phyloP scores from a whole-genome alignment of 1,284 basidiomycete genomes.

The Apiotrichum laibachii region DNA sequence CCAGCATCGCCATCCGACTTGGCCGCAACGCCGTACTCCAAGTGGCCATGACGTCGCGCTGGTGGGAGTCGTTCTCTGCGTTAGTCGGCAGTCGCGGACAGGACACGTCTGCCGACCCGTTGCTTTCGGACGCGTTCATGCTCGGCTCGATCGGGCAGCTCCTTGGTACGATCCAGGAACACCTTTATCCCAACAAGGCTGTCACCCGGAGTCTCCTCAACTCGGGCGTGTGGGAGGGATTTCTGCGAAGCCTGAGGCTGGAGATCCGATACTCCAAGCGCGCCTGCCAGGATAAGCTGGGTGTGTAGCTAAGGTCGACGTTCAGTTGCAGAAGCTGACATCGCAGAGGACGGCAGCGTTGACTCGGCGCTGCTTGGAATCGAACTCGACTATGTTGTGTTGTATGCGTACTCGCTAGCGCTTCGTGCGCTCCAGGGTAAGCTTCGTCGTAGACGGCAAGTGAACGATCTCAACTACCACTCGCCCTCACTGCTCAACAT shows the following conservation, averaged over 20 bases:
- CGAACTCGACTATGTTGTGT: slow-evolving; percentile 18
- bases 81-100: not conserved
- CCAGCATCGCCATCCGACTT: slow-evolving; percentile 13
- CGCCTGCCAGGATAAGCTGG: slow-evolving; percentile 9
- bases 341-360: slow-evolving; percentile 6
- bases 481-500: slow-evolving; percentile 18
- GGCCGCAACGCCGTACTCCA: slow-evolving; percentile 20
- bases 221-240: slow-evolving; percentile 17
- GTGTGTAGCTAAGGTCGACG: not conserved
- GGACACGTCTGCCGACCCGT: not conserved
- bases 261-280: slow-evolving; percentile 16
- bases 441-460: slow-evolving; percentile 10
- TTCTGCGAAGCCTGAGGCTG: slow-evolving; percentile 10
- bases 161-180: slow-evolving; percentile 17
- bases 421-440: slow-evolving; percentile 17
- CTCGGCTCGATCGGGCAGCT: slow-evolving; percentile 8
- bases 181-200: slow-evolving; percentile 16
- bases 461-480: slow-evolving; percentile 14
- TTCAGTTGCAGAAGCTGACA: not conserved
- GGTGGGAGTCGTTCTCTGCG: slow-evolving; percentile 13
- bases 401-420: slow-evolving; percentile 17
- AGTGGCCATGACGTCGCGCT: slow-evolving; percentile 18
- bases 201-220: slow-evolving; percentile 13
- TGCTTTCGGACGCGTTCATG: slow-evolving; percentile 12
- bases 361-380: slow-evolving; percentile 14